Base-by-base conservation (phyloP, 1,284 basidiomycete species). In the Lentinula novae-zelandiae region DNA sequence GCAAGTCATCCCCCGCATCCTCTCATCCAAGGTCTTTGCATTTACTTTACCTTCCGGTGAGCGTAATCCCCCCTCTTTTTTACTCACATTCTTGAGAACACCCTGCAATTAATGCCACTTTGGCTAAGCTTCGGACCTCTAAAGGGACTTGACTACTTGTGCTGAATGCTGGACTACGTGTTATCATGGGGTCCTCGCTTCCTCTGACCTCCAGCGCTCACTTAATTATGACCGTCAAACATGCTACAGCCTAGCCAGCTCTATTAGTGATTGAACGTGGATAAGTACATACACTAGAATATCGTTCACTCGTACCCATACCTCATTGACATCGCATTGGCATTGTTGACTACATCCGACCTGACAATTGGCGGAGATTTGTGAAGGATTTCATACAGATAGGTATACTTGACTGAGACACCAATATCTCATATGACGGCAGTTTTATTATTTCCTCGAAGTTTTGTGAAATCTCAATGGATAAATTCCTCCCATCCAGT, bases 81-180 rank as follows among this genome's bases (percentile, higher is more conserved):
- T 52, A 44, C 57, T 58, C 42, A 46, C 54, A 27, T 56, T 46
- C 27, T 46, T 56, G 40, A 54, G 53, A 54, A 40, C 22, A 40
- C 17, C 27, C 33, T 12, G 7, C 17, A 39, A 12, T 2, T 7
- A 53, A 20, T 38, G 51, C 51, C 51, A 12, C 15, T 50, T 34
- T 31, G 49, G 22, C 17, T 44, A 44, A 44, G 13, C 48, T 27
- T 49, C 48, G 48, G 22, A 49, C 48, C 22, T 22, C 22, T 22
- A 22, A 22, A 22, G 1, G 15, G n/a, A 27, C 44, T 20, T 12
- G 15, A 9, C 12, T 9, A 27, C n/a, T 15, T 9, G 44, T 7
- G 44, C 20, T 20, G 17, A 46, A 46, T 17, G 44, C 44, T 46
- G n/a, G 8, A 17, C 44, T 46, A 46, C n/a, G 44, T 46, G 17